Base-by-base conservation (phyloP, 108 stramenopile species). In the Cylindrotheca closterium region DNA sequence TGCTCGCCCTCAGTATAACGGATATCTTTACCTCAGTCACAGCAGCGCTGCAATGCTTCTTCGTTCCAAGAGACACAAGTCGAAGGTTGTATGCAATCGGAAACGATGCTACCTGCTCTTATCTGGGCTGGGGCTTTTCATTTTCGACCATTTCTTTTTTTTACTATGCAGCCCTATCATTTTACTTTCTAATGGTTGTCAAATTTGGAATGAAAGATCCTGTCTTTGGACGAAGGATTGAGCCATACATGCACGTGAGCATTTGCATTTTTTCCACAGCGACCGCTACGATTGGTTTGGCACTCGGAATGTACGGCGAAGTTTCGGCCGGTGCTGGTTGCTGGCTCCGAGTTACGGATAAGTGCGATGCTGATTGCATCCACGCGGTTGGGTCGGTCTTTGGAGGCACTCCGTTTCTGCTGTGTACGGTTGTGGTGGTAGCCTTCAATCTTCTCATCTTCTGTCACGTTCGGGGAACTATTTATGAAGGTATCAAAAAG, bases 101-200 rank as follows among this genome's bases (percentile, higher is more conserved):
- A 2, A 71, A 34, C 19, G 24, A 65, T 31, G 70, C 64, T 15
- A 58, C 75, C 18, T 77, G 75, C 37, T 30, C 64, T 23, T 17
- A 49, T 29, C 21, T 48, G 1, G 75, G 69, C 2, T 70, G 70
- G 26, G 30, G 70, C 1, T 30, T 31, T 5, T 55, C 70, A 7
- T 17, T 70, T 23, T n/a, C 54, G 3, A 23, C 66, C 49, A 28
- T 65, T 7, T 47, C 47, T 1, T 8, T 57, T 17, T 21, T 65
- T 19, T 77, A 77, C 64, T 67, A 70, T 42, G 63, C 60, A 34
- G 29, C 51, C 27, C 31, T 77, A 29, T 32, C 47, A 21, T 69
- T 53, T 26, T 75, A 65, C 57, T 77, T 54, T 42, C 69, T 70
- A 48, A 26, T 70, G 22, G 49, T 65, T 8, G 53, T 71, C 24